Evolutionary conservation across 257 asterid genomes (phyloP), one percentile per base, ranked within the genome.

Genomic region (Solanum paucissectum): DNA sequence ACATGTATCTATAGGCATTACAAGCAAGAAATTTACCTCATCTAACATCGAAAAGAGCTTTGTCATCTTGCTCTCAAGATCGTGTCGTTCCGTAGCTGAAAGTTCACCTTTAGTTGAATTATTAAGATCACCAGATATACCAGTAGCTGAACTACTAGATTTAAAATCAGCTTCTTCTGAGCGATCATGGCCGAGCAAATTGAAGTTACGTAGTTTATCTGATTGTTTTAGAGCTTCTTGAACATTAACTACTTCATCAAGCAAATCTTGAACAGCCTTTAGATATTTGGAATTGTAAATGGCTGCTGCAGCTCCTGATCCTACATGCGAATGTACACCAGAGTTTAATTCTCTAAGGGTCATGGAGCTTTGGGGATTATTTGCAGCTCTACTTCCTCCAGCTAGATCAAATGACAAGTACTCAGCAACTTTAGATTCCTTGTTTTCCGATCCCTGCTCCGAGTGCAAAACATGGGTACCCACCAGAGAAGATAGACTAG

Each of bases 251-350:
- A 94, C 81, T 87, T 95, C 98, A 71, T 92, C 92, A 8, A 95
- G 95, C 46, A 95, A 86, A 82, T 94, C 94, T 66, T 91, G 96
- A 86, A 93, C 94, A 36, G 94, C 98, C 90, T 89, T 93, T 27
- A 95, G 93, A 91, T 92, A 93, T 68, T 89, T 94, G 12, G 95
- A 92, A 87, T 90, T 90, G 89, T 91, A 89, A 64, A 92, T 83
- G 7, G 87, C 84, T 20, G 92, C 92, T 36, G 90, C 76, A 72
- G 75, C 69, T 49, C 89, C 88, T n/a, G 90, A 60, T 73, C 72
- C 90, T 13, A 85, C 92, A 72, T 86, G 87, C n/a, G 84, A 85
- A 75, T 90, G 74, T 33, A 91, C 88, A 21, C 76, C 87, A 77
- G 91, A 86, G 68, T 88, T 81, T 23, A 88, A 79, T 62, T 84